These are phyloP conservation scores for Hamamelis virginiana DNA, from an alignment of 164 flowering plant genomes.

Conservation along the genomic window DNA sequence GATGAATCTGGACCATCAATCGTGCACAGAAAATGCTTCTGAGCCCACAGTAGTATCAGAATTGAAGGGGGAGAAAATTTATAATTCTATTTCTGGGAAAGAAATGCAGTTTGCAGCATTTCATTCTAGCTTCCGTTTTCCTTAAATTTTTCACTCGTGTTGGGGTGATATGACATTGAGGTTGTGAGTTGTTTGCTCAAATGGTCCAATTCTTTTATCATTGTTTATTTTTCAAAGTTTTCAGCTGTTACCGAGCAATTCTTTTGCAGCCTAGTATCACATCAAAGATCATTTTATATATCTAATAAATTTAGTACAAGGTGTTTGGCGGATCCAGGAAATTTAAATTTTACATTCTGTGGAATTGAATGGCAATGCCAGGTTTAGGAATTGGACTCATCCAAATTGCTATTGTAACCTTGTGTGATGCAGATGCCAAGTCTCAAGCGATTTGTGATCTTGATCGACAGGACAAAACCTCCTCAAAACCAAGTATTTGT, in stretches of 20 bases:
- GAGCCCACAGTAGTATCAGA: constrained; percentile 7
- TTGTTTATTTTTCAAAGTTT: constrained; percentile 7
- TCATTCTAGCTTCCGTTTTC: constrained; percentile 14
- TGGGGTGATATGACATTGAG: constrained; percentile 11
- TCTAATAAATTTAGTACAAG: neutral
- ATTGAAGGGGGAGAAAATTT: neutral
- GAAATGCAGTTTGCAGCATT: constrained; percentile 13
- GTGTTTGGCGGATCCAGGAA: too few species aligned
- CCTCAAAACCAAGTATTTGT: too few species aligned
- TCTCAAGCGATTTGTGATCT: too few species aligned
- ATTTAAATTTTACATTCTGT: too few species aligned
- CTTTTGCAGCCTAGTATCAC: neutral
- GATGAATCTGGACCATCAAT: constrained; percentile 74
- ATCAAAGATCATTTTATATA: neutral
- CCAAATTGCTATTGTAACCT: too few species aligned
- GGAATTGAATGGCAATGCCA: too few species aligned
- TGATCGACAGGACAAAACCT: too few species aligned
- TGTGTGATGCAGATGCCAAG: too few species aligned
- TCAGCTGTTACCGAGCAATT: neutral
- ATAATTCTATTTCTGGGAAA: constrained; percentile 6
- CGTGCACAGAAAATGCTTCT: constrained; percentile 79
- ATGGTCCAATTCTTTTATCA: constrained; percentile 16
- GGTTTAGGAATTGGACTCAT: too few species aligned
- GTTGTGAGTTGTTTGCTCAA: constrained; percentile 13
- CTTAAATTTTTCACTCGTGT: constrained; percentile 16